Conservation (phyloP, 1,139 yeast species). For the Suhomyces chickasaworum region DNA sequence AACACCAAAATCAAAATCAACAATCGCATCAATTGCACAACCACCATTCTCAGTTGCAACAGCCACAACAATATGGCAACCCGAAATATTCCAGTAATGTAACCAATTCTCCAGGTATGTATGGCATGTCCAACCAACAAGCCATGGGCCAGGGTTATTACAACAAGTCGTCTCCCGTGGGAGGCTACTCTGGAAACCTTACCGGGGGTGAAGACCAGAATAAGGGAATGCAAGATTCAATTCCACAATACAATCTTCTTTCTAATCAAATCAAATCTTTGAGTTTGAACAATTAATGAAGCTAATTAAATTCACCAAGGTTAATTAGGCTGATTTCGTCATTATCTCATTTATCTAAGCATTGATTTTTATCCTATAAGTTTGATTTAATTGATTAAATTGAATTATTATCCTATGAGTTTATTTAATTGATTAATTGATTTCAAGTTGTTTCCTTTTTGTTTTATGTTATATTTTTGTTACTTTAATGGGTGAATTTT, state of each 20-base stretch:
- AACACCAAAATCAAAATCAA: slow-evolving; percentile 16
- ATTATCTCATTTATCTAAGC: slow-evolving; percentile 5
- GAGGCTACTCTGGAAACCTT: slow-evolving; percentile 18
- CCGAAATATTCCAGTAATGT: slow-evolving; percentile 26
- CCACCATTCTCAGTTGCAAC: slow-evolving; percentile 20
- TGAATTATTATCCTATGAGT: slow-evolving; percentile 7
- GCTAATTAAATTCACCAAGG: no score
- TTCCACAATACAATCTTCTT: slow-evolving; percentile 24
- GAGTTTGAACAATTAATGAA: slow-evolving; percentile 28
- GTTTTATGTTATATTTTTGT: slow-evolving; percentile 5
- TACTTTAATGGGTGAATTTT: slow-evolving; percentile 6
- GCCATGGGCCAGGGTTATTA: slow-evolving; percentile 11
- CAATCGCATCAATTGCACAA: slow-evolving; percentile 18
- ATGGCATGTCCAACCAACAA: slow-evolving; percentile 23
- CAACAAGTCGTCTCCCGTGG: slow-evolving; percentile 13
- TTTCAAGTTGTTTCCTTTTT: slow-evolving; percentile 3
- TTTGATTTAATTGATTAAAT: slow-evolving; percentile 6
- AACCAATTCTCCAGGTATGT: slow-evolving; percentile 31
- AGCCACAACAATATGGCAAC: slow-evolving; percentile 13
- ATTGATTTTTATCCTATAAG: slow-evolving; percentile 7
- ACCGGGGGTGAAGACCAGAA: slow-evolving; percentile 4
- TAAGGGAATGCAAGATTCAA: slow-evolving; percentile 12
- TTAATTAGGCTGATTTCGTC: neutral
- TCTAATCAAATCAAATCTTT: slow-evolving; percentile 38
- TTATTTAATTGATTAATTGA: slow-evolving; percentile 5